These are phyloP conservation scores for Laburnicola sp. DNA, from an alignment of 2,329 filamentous ascomycete species.

Conservation along the genomic window DNA sequence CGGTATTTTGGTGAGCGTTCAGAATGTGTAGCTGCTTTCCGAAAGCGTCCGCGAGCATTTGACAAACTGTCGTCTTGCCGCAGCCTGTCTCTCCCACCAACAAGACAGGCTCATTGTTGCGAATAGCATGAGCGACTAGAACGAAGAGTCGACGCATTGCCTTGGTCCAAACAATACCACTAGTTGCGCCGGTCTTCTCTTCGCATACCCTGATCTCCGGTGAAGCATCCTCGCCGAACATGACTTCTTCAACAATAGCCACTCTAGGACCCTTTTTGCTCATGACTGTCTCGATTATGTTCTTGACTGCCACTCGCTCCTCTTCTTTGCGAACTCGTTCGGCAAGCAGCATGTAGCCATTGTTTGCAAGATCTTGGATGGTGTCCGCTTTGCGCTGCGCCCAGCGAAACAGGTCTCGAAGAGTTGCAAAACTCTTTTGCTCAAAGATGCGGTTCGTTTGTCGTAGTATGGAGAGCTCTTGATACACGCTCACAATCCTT, in stretches of 20 bases:
- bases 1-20: constrained; percentile 97
- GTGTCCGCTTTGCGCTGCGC: constrained; percentile 82
- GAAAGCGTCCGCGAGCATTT: constrained; percentile 82
- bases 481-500: constrained; percentile 90
- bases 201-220: constrained; percentile 44
- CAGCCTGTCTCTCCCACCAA: constrained; percentile 96
- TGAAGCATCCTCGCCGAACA: constrained; percentile 63
- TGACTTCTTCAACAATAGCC: constrained; percentile 69
- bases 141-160: constrained; percentile 92
- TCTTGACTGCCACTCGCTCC: constrained; percentile 81
- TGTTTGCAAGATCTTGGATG: constrained; percentile 82
- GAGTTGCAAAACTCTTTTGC: constrained; percentile 94
- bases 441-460: constrained; percentile 93
- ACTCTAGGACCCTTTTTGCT: constrained; percentile 62
- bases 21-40: constrained; percentile 79
- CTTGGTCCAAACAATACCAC: constrained; percentile 81
- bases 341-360: constrained; percentile 94
- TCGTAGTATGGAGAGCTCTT: constrained; percentile 83
- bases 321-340: constrained; percentile 92
- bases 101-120: constrained; percentile 90
- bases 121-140: constrained; percentile 81
- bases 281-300: constrained; percentile 87
- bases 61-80: constrained; percentile 95
- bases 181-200: constrained; percentile 18
- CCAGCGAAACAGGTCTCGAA: constrained; percentile 96